Percentiles rank a stretch among this genome's conserved stretches.
Evolutionary conservation across 1,139 yeast species (phyloP).

Genomic region (Lodderomyces parapsilosis): DNA sequence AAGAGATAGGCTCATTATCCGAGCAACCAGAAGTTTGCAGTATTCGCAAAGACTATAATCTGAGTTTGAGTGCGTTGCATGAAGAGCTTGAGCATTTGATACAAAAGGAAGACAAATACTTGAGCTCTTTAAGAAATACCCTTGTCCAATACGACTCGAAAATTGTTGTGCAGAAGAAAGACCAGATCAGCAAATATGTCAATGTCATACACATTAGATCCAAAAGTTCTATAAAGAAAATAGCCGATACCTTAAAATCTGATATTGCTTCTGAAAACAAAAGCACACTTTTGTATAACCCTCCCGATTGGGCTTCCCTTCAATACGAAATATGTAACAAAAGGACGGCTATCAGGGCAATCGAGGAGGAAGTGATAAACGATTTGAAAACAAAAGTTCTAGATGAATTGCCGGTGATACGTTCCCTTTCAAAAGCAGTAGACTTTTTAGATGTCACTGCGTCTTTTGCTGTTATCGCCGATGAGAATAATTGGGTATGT

Average conservation of each 20-base stretch:
- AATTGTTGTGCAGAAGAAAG: conserved; percentile 26
- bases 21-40: conserved; percentile 14
- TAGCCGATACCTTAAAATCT: conserved; percentile 14
- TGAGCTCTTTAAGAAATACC: conserved; percentile 19
- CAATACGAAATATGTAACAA: conserved; percentile 28
- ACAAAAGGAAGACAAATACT: conserved; percentile 21
- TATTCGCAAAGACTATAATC: conserved; percentile 29
- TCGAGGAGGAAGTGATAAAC: conserved; percentile 48
- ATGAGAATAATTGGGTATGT: conserved; percentile 59
- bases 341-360: conserved; percentile 25
- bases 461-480: conserved; percentile 71
- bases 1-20: conserved; percentile 6
- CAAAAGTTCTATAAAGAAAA: conserved; percentile 24
- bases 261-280: conserved; percentile 30
- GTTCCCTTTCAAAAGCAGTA: conserved; percentile 44
- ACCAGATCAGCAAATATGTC: conserved; percentile 28
- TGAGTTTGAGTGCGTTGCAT: conserved; percentile 30
- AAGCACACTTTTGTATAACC: conserved; percentile 29
- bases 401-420: conserved; percentile 36
- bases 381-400: conserved; percentile 41
- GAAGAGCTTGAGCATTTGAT: conserved; percentile 28
- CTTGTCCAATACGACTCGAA: conserved; percentile 30
- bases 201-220: conserved; percentile 39
- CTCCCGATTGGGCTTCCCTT: conserved; percentile 32
- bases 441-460: conserved; percentile 73